Evolutionary conservation across 768 basidiomycete species (phyloP).

Genomic region (Lanmaoa rubissima): DNA sequence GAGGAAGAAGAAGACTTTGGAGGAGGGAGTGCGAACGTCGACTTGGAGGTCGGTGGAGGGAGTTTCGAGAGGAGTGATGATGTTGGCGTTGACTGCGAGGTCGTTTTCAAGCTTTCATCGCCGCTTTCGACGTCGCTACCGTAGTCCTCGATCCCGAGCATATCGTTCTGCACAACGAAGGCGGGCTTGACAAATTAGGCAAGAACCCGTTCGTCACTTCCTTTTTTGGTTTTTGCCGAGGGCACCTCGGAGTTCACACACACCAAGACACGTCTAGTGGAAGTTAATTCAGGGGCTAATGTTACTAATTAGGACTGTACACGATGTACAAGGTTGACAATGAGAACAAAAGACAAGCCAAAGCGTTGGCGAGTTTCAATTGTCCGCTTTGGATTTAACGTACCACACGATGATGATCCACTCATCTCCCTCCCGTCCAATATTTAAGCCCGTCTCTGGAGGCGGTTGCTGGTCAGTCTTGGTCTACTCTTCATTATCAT

Average conservation of each 20-base stretch:
- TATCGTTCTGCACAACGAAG: slow-evolving; percentile 26
- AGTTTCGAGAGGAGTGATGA: slow-evolving; percentile 21
- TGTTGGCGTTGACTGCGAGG: neutral
- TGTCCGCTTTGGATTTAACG: slow-evolving; percentile 16
- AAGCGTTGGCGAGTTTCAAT: slow-evolving; percentile 6
- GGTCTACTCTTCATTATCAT: neutral
- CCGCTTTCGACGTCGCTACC: slow-evolving; percentile 70
- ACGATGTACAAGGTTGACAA: neutral
- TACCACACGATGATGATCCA: neutral
- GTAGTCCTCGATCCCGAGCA: slow-evolving; percentile 78
- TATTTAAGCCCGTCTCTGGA: slow-evolving; percentile 15
- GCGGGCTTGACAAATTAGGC: neutral
- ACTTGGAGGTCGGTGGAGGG: slow-evolving; percentile 31
- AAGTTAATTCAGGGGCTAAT: slow-evolving; percentile 18
- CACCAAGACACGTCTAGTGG: neutral
- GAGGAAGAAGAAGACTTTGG: slow-evolving; percentile 30
- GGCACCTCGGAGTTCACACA: slow-evolving; percentile 8
- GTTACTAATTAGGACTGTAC: neutral
- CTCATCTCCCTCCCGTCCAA: neutral
- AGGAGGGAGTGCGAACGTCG: slow-evolving; percentile 36
- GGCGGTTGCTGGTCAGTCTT: slow-evolving; percentile 22
- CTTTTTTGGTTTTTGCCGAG: slow-evolving; percentile 1
- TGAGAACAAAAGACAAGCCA: slow-evolving; percentile 19
- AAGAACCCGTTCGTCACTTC: neutral
- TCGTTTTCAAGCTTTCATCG: slow-evolving; percentile 32